These are phyloP conservation scores for Xerocomellus amylosporus DNA, from an alignment of 768 basidiomycete genomes.

Conservation along the genomic window DNA sequence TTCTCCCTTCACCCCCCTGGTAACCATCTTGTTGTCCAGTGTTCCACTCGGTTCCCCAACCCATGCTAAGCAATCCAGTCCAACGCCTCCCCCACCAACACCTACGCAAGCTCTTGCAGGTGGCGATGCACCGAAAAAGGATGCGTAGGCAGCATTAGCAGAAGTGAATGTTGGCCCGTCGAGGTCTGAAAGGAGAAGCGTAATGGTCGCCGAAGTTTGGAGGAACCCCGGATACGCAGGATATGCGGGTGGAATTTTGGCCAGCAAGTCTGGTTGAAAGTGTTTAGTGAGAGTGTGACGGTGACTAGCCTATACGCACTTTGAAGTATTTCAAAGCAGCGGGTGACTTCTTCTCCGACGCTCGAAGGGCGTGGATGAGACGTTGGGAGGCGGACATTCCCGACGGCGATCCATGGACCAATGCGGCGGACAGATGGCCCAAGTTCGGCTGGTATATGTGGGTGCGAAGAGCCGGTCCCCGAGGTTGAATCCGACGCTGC, in stretches of 20 bases:
- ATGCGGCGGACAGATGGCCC: conserved; percentile 25
- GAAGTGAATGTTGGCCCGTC: conserved; percentile 56
- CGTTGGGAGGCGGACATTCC: conserved; percentile 44
- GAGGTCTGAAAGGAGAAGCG: conserved; percentile 80
- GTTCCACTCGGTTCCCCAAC: conserved; percentile 14
- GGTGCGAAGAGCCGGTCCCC: not conserved
- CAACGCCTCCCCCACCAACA: conserved; percentile 58
- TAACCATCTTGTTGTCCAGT: conserved; percentile 10
- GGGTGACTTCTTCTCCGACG: conserved; percentile 67
- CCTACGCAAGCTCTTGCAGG: conserved; percentile 95
- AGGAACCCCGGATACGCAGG: conserved; percentile 27
- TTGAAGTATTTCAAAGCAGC: conserved; percentile 64
- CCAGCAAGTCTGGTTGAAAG: conserved; percentile 48
- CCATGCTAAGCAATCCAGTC: conserved; percentile 83
- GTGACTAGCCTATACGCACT: conserved; percentile 40
- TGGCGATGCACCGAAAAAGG: conserved; percentile 87
- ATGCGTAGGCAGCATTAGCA: conserved; percentile 76
- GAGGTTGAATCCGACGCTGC: not conserved
- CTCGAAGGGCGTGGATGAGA: conserved; percentile 46
- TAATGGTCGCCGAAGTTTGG: conserved; percentile 57
- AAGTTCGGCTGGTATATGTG: not conserved
- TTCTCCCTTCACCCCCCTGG: conserved; percentile 26
- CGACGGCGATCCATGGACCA: conserved; percentile 69
- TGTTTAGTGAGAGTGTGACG: not conserved
- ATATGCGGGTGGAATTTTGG: conserved; percentile 37